Base-by-base conservation (phyloP, 2,329 filamentous ascomycete genomes). In the Colletotrichum sp. region DNA sequence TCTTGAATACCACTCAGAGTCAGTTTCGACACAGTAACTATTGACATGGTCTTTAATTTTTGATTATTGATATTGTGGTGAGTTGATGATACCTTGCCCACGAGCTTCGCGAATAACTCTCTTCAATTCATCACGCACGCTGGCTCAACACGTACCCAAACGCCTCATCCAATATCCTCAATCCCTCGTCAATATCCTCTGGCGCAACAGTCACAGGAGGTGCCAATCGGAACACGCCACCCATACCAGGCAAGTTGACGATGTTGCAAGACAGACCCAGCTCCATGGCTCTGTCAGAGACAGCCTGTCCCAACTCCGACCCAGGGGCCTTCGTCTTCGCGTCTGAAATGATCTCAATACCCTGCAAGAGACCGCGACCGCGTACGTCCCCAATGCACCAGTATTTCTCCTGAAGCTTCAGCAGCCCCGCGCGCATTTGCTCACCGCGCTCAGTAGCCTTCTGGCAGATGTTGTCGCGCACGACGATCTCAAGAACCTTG, bases 401-500 rank as follows among this genome's bases (percentile, higher is more conserved):
- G 77, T 90, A 89, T 65, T 87, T 86, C 22, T 86, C 79, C 76
- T 89, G 85, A 1, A 91, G 82, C 56, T 78, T 80, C 7, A 84
- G 77, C 2, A 91, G 81, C 0, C 88, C 88, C 0, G 80, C 79
- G 28, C 85, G 85, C 2, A 91, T 81, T 58, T 87, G 83, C 10
- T 80, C 77, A 2, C 89, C 89, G 8, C 86, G 83, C 58, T 84
- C 80, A 2, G 81, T 78, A 1, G 89, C 87, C 3, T 83, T 81
- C 22, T 84, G 79, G 56, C 85, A 85, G 4, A 90, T 80, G 18
- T 84, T 80, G 76, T 91, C 89, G 6, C 89, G 83, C 39, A 86
- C 83, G 5, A 91, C 87, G 22, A 91, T 88, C 77, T 91, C 88
- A 3, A 91, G 84, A 9, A 90, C 89, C 78, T 90, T 91, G 70